Percentiles rank a stretch among this genome's conserved stretches.
These are phyloP conservation scores for Aspergillus egyptiacus DNA, from an alignment of 495 filamentous ascomycete species.

Conservation along the genomic window DNA sequence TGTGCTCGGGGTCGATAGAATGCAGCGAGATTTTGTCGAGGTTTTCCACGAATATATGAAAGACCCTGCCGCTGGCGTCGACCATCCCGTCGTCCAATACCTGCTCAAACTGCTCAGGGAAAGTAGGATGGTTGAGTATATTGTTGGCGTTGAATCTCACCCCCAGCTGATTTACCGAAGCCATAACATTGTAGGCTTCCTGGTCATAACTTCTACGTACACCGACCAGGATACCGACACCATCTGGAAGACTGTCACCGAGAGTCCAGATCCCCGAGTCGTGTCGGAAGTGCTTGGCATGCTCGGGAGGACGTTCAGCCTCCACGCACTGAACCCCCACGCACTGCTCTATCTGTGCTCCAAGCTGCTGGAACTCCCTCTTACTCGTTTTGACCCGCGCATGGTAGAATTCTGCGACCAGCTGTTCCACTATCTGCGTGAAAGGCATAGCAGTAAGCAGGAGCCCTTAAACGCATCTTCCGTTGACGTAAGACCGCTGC, in stretches of 20 bases:
- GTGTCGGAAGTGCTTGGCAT: conserved; percentile 73
- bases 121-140: conserved; percentile 70
- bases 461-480: conserved; percentile 19
- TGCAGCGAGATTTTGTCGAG: conserved; percentile 65
- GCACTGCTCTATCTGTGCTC: conserved; percentile 63
- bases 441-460: conserved; percentile 23
- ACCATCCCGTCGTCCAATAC: conserved; percentile 54
- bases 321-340: conserved; percentile 44
- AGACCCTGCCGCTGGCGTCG: conserved; percentile 22
- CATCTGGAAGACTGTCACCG: conserved; percentile 78
- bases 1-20: conserved; percentile 61
- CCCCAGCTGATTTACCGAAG: conserved; percentile 79
- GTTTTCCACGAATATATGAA: conserved; percentile 54
- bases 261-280: conserved; percentile 78
- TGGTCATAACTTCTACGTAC: conserved; percentile 76
- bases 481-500: conserved; percentile 34
- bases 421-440: conserved; percentile 34
- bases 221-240: conserved; percentile 65
- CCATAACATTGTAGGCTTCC: conserved; percentile 78
- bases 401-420: conserved; percentile 43
- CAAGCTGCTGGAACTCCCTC: conserved; percentile 64
- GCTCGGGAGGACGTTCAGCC: conserved; percentile 58
- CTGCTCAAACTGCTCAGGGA: conserved; percentile 59
- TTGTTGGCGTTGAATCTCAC: conserved; percentile 87
- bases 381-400: conserved; percentile 52